Conservation (phyloP, 2,329 filamentous ascomycete genomes). For the Dactylonectria macrodidyma region DNA sequence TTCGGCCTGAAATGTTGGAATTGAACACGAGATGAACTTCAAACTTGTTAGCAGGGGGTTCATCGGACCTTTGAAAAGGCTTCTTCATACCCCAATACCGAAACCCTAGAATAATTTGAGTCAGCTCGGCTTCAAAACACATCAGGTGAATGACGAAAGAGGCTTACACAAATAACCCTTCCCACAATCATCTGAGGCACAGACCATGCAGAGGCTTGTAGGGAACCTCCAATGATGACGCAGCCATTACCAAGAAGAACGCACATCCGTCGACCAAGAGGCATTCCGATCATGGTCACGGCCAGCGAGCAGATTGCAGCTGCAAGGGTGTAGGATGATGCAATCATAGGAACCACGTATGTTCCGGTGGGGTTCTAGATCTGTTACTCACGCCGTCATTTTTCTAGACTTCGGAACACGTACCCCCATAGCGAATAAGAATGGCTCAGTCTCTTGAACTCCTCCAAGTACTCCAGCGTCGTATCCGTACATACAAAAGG, state of each 20-base stretch:
- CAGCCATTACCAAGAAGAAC: conserved; percentile 27
- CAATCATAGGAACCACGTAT: conserved; percentile 33
- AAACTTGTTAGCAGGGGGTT: background rate
- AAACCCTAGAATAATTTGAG: background rate
- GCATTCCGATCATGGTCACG: conserved; percentile 30
- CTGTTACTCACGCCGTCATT: background rate
- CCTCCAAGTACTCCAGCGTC: background rate
- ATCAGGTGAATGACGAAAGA: background rate
- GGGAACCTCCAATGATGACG: conserved; percentile 25
- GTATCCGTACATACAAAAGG: background rate
- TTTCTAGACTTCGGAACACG: background rate
- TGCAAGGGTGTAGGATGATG: conserved; percentile 30
- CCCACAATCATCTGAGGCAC: conserved; percentile 33
- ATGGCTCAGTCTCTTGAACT: background rate
- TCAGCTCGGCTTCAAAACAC: background rate
- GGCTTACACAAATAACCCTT: conserved; percentile 20
- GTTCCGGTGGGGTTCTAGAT: conserved; percentile 30
- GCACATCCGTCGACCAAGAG: conserved; percentile 27
- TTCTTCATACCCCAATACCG: conserved; percentile 8
- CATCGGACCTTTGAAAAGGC: background rate
- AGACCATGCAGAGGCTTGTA: conserved; percentile 32
- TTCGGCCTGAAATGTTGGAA: conserved; percentile 32
- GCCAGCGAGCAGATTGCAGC: conserved; percentile 30
- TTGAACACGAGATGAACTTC: conserved; percentile 34
- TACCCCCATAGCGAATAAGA: background rate